Conservation (phyloP, 176 grass and related monocot genomes). For the Zoysia pacifica region DNA sequence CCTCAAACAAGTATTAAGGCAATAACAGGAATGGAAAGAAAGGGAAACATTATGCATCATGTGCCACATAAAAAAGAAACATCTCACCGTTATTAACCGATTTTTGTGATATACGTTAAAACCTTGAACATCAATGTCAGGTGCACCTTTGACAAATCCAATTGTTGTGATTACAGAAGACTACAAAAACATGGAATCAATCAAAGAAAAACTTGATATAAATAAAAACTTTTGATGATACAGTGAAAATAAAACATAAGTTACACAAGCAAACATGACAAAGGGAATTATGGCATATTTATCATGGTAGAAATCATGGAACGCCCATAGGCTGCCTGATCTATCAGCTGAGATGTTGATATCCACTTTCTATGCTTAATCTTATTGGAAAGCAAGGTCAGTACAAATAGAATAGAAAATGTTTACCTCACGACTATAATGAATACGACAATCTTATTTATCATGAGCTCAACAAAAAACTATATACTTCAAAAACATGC, state of each 20-base stretch:
- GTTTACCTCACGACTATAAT: slow-evolving; percentile 32
- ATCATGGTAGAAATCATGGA: slow-evolving; percentile 2
- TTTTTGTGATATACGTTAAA: slow-evolving; percentile 99
- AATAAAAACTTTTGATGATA: slow-evolving; percentile 13
- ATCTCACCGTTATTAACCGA: slow-evolving; percentile 84
- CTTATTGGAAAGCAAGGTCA: slow-evolving; percentile 10
- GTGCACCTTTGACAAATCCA: slow-evolving; percentile 92
- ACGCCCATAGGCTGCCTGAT: neutral
- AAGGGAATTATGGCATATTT: slow-evolving; percentile 13
- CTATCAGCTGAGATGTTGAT: slow-evolving; percentile 20
- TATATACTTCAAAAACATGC: slow-evolving; percentile 16
- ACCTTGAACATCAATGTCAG: slow-evolving; percentile 86
- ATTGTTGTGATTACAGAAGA: slow-evolving; percentile 74
- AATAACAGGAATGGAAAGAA: slow-evolving; percentile 25
- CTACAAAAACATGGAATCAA: slow-evolving; percentile 44
- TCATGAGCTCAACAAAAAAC: slow-evolving; percentile 5
- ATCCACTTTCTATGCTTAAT: slow-evolving; percentile 16
- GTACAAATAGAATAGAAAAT: slow-evolving; percentile 26
- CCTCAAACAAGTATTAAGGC: neutral
- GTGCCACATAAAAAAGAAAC: slow-evolving; percentile 31
- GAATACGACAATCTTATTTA: slow-evolving; percentile 10
- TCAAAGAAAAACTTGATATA: slow-evolving; percentile 25
- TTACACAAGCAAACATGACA: neutral
- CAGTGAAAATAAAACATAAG: slow-evolving; percentile 8
- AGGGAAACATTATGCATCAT: slow-evolving; percentile 22